Base-by-base conservation (phyloP, 2,329 filamentous ascomycete genomes). In the Ascocoryne sarcoides region DNA sequence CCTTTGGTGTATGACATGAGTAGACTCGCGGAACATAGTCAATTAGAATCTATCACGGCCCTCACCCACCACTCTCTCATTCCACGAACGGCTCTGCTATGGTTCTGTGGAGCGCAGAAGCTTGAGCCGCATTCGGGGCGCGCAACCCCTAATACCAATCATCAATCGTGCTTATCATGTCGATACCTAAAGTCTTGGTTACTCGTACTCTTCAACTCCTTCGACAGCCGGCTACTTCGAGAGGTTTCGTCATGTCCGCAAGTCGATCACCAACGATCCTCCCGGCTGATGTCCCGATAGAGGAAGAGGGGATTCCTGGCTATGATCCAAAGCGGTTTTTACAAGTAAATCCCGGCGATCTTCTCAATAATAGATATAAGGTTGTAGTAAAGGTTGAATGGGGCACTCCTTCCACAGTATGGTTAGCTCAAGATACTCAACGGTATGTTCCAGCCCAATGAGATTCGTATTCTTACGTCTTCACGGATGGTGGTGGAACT, bases 371-470 rank as follows among this genome's bases (percentile, higher is more conserved):
- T 7, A 46, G 60, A 49, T 65, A 65, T 44, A 48, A 40, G 5
- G 56, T n/a, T 65, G 50, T 57, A 2, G 56, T 61, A 39, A 66
- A 66, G 45, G 50, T 66, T 15, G 63, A 62, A 4, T 62, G 51
- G 49, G 63, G 63, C 2, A 55, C 55, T 16, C 62, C 60, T 49
- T 65, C 63, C 7, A 66, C 61, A 4, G 56, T 65, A 33, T 67
- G 61, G 61, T 54, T 65, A 36, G 61, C 63, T n/a, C 50, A 38
- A 16, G 64, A 67, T 31, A 36, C 23, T 18, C 28, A 45, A 23
- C 19, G 32, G 45, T 44, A 42, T 32, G 37, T 40, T 8, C 36
- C 40, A 37, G 35, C 30, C 23, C 32, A 15, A 8, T 30, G 36
- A 32, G 21, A 39, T 42, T 10, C 23, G 20, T 32, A 32, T 36